These are phyloP conservation scores for Ogataea naganishii DNA, from an alignment of 805 yeast genomes.

Conservation along the genomic window DNA sequence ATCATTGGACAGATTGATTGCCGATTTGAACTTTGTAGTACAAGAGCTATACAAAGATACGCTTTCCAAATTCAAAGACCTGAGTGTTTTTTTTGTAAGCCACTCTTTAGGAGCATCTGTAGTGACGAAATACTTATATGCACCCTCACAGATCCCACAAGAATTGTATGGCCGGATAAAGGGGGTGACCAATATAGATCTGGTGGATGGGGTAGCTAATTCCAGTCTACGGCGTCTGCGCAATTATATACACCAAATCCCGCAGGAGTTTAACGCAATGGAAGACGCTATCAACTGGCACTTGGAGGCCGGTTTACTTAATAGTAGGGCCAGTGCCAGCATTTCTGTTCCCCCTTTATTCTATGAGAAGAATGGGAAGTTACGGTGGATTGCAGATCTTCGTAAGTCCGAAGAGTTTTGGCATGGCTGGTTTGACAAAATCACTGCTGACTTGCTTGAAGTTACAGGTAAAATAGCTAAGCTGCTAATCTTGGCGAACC, in stretches of 20 bases:
- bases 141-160: constrained; percentile 5
- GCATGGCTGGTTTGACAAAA: constrained; percentile 71
- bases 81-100: constrained; percentile 58
- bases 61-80: constrained; percentile 11
- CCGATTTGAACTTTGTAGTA: constrained; percentile 50
- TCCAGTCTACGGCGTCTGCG: constrained; percentile 62
- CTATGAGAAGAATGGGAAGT: constrained; percentile 8
- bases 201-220: constrained; percentile 89
- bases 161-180: constrained; percentile 25
- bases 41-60: constrained; percentile 23
- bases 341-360: constrained; percentile 74
- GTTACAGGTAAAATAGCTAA: constrained; percentile 42
- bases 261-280: constrained; percentile 43
- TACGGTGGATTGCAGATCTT: constrained; percentile 60
- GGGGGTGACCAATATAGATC: constrained; percentile 79
- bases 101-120: constrained; percentile 94
- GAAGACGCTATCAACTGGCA: constrained; percentile 79
- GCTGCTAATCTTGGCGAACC: constrained; percentile 75
- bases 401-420: constrained; percentile 57
- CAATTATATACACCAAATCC: constrained; percentile 55
- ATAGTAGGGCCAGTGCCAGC: constrained; percentile 52
- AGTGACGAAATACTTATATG: constrained; percentile 42
- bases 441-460: constrained; percentile 43
- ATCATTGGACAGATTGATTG: constrained; percentile 40
- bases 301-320: constrained; percentile 42